Conservation (phyloP, 2,329 filamentous ascomycete genomes). For the Leptographium radiaticola region DNA sequence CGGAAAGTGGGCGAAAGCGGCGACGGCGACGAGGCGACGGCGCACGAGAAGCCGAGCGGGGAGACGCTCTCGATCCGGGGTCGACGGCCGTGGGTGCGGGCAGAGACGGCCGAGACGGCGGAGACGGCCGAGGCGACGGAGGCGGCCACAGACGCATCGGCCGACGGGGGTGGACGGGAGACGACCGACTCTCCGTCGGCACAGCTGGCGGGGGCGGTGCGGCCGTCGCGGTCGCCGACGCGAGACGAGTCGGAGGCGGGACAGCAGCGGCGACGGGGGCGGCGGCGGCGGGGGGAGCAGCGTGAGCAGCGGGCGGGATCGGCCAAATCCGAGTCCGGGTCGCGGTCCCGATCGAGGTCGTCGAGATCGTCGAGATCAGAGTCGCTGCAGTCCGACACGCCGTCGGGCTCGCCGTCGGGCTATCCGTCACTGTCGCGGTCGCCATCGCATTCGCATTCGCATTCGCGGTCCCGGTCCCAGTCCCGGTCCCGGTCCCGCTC, state of each 20-base stretch:
- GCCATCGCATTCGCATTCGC: not conserved
- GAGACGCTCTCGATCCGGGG: conserved; percentile 4
- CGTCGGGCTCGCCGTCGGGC: conserved; percentile 16
- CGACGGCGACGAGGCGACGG: not conserved
- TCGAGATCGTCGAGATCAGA: not conserved
- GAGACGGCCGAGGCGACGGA: too few species aligned
- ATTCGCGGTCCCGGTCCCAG: conserved; percentile 7
- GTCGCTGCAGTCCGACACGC: conserved; percentile 9
- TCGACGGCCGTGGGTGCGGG: not conserved
- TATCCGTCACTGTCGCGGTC: conserved; percentile 10
- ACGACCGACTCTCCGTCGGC: conserved; percentile 9
- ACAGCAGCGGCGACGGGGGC: not conserved
- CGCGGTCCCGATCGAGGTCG: not conserved
- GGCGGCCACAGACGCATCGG: not conserved
- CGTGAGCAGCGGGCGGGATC: too few species aligned
- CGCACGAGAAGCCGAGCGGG: not conserved
- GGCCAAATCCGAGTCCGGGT: not conserved
- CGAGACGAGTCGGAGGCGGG: not conserved
- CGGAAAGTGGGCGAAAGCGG: conserved; percentile 1
- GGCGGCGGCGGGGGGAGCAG: not conserved
- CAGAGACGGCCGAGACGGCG: too few species aligned
- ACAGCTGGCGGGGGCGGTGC: conserved; percentile 8
- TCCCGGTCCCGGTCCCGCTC: conserved; percentile 18
- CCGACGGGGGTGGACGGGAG: not conserved
- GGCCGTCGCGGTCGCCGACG: not conserved